Evolutionary conservation across 2,329 filamentous ascomycete genomes (phyloP), one percentile per base, ranked within the genome.

Genomic region (Curvularia verruculosa): DNA sequence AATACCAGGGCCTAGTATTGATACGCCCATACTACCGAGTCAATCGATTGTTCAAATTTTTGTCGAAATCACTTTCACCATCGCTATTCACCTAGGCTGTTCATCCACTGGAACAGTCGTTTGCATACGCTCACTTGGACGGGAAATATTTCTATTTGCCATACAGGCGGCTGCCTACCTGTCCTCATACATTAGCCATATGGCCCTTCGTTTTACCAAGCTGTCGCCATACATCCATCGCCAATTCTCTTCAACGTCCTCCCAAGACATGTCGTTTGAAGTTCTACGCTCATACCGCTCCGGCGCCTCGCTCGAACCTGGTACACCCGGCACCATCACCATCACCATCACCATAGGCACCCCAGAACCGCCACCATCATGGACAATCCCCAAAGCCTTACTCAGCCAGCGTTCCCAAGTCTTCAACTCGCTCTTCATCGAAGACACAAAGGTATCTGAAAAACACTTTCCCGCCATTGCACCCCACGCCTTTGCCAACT

Each of bases 401-500:
- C 45, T 69, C 26, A 31, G 39, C 18, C 52, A 40, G 5, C 54
- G 62, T 43, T 63, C 60, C 18, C 41, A 24, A 9, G 39, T 45
- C 47, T 48, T 64, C 41, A 52, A 54, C 26, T 29, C 26, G 1
- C 31, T 52, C 21, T 36, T 55, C 21, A n/a, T 26, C 36, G n/a
- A 34, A 19, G 18, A 34, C 21, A 7, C 18, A 21, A 47, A 3
- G 18, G 31, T 40, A 6, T 34, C 41, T 34, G 7, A 49, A 5
- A 7, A 51, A 15, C 12, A 24, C 1, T 44, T 66, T 2, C 26
- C 34, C n/a, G 12, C 43, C 23, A 45, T 53, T 18, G 21, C 47
- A 1, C 29, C 59, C 9, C 43, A 37, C 15, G 49, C 49, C 36
- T 67, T 68, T 34, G 51, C 63, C 9, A 61, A 66, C 52, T 66